Percentiles rank a stretch among this genome's conserved stretches.
phyloP scores from a whole-genome alignment of 352 stramenopile genomes.

The Peronosclerospora sorghi region DNA sequence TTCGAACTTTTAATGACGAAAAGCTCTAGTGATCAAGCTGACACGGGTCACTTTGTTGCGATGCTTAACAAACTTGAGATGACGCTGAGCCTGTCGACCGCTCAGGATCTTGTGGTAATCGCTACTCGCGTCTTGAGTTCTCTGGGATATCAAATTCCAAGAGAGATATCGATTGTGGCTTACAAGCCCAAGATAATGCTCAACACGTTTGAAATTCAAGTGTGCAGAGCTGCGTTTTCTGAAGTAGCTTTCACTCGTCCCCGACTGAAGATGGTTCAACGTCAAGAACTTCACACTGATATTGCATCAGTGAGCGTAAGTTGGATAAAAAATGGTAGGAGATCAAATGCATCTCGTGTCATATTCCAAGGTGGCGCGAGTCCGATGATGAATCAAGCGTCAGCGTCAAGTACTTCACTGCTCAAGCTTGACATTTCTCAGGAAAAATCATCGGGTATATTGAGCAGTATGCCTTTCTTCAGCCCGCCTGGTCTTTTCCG shows the following conservation, averaged over 20 bases:
- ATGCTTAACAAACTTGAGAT: conserved; percentile 17
- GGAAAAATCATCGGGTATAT: conserved; percentile 18
- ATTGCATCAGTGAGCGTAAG: conserved; percentile 23
- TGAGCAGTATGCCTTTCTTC: conserved; percentile 13
- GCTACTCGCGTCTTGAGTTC: conserved; percentile 5
- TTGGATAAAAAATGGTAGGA: conserved; percentile 2
- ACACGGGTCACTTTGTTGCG: conserved; percentile 8
- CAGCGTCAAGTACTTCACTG: conserved; percentile 1
- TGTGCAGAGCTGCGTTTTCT: conserved; percentile 11
- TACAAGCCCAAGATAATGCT: not conserved
- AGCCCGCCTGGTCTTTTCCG: conserved; percentile 14
- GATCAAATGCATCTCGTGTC: not conserved
- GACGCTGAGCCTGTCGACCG: conserved; percentile 4
- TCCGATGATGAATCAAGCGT: conserved; percentile 6
- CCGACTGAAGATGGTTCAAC: conserved; percentile 14
- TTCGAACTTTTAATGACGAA: conserved; percentile 16
- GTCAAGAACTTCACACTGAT: conserved; percentile 16
- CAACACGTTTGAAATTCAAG: conserved; percentile 23
- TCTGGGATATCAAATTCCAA: conserved; percentile 18
- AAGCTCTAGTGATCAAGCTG: conserved; percentile 10
- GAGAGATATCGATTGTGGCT: not conserved
- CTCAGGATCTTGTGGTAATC: conserved; percentile 1
- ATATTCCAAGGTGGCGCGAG: conserved; percentile 23
- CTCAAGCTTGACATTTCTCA: conserved; percentile 14
- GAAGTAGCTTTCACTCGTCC: conserved; percentile 11